Evolutionary conservation across 2,329 filamentous ascomycete species (phyloP), one percentile per base, ranked within the genome.

Genomic region (Calonectria pteridis): DNA sequence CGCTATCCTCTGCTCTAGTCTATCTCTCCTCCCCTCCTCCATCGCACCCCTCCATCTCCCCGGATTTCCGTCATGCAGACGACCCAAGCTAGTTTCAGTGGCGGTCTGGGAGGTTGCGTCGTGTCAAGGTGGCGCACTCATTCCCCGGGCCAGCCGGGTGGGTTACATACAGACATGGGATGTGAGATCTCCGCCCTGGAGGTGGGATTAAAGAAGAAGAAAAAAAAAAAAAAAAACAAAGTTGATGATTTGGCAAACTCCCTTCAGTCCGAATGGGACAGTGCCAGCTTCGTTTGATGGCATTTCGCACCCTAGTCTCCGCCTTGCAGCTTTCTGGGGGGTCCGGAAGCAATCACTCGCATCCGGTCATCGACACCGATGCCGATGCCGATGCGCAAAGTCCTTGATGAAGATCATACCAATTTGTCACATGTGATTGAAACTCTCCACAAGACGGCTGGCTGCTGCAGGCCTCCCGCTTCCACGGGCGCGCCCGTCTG

Each of bases 1-100:
- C 53, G 40, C 55, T 55, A 71, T 74, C 72, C 74, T 74, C 74
- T 72, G 74, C 72, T 74, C 43, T 67, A 6, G 35, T 35, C 51
- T 55, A 33, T 43, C 40, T 51, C 58, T 64, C 55, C 68, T 63
- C 40, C 70, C 69, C 59, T 72, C 72, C 58, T 50, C 53, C 69
- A 69, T 43, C 40, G 49, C 53, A 67, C 69, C 58, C 70, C 74
- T 74, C 74, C 74, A 72, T 76, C 66, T 68, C 74, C 74, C 74
- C 74, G 73, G 73, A 76, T 76, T 74, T 74, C 58, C 67, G 35
- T 72, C 68, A 69, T 75, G 74, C 74, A 75, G 73, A 75, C 69
- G 65, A 18, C 49, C 33, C 59, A 74, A 50, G 65, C 58, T 63
- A 74, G 68, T 69, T 69, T 59, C 66, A 68, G 74, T 69, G 74